Base-by-base conservation (phyloP, 805 yeast species). In the Suhomyces faveliae region DNA sequence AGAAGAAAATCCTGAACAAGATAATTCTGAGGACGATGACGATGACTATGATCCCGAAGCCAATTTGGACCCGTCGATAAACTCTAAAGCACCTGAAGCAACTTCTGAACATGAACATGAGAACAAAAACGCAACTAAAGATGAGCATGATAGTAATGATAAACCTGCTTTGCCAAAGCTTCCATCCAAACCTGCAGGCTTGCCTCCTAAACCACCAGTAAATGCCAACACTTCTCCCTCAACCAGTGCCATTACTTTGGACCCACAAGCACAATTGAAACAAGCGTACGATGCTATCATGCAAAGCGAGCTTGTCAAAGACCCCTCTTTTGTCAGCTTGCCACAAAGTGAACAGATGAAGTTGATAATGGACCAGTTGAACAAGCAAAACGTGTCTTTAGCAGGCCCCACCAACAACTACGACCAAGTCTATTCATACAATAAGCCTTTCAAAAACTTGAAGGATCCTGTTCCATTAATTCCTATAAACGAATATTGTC, bases 401-500 rank as follows among this genome's bases (percentile, higher is more conserved):
- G 57, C 57, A 5, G 50, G 41, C 40, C 42, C 43, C 33, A 25
- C 45, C 24, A 23, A 48, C 7, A 67, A 73, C 40, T 69, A 71
- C 52, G 79, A 77, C 52, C 70, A 72, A 55, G 79, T 73, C 15
- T 77, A 79, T 45, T 67, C 74, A 43, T 76, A 46, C 55, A 63
- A 66, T 53, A 63, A 66, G 49, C 69, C 73, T 9, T 60, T 60
- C 51, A 64, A 62, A 51, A 57, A 64, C 50, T 49, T 68, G 40
- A 60, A 59, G 47, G 57, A 62, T 40, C 66, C 68, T 2, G 59
- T 66, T 22, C 73, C 73, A 8, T 53, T 63, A 12, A 58, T 67
- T 4, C 74, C 73, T 0, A 53, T 66, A 13, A 77, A 76, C 50
- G 76, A 79, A 40, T 74, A 56, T 51, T 77, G 82, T 54, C 68